Base-by-base conservation (phyloP, 768 basidiomycete genomes). In the Glaciozyma antarctica region DNA sequence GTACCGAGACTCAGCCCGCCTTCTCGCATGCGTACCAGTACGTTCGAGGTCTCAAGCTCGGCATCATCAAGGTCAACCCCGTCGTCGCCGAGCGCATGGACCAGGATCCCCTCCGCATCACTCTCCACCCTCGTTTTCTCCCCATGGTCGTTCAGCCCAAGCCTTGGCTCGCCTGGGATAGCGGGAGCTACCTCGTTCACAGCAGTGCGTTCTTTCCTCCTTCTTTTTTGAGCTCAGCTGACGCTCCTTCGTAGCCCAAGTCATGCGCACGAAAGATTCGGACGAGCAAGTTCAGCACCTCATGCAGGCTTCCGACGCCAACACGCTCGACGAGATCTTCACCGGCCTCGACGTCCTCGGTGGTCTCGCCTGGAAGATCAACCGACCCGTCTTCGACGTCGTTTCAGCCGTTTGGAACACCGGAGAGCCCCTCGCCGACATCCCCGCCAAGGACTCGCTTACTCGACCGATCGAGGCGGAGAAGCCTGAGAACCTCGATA, bases 21-120 rank as follows among this genome's bases (percentile, higher is more conserved):
- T 92, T 98, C 78, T 85, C 84, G 61, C 92, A 95, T 73, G 81
- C 84, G 2, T 95, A 95, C 75, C 93, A 97, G 76, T 94, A 92
- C 75, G 75, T 86, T n/a, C 84, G 88, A n/a, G 92, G 94, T 1
- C 85, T 85, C 67, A 94, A 91, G 75, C 81, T 95, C n/a, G 94
- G 94, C 34, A 84, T 97, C 26, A 86, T 98, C 75, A 85, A 85
- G 74, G 77, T 94, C 64, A 94, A 97, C 75, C 85, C 86, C 0
- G 84, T 81, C 6, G 86, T 98, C 8, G 79, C 85, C 5, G 84
- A 87, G 19, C 82, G 87, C 4, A 78, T 98, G 61, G 84, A 88
- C 4, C 84, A 83, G 64, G 93, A 97, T 66, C 80, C 77, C 48
- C 73, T 92, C 24, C 78, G 80, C 17, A 81, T 85, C 60, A 83